phyloP scores from a whole-genome alignment of 139 green algal genomes.

The Tetraselmis chui region DNA sequence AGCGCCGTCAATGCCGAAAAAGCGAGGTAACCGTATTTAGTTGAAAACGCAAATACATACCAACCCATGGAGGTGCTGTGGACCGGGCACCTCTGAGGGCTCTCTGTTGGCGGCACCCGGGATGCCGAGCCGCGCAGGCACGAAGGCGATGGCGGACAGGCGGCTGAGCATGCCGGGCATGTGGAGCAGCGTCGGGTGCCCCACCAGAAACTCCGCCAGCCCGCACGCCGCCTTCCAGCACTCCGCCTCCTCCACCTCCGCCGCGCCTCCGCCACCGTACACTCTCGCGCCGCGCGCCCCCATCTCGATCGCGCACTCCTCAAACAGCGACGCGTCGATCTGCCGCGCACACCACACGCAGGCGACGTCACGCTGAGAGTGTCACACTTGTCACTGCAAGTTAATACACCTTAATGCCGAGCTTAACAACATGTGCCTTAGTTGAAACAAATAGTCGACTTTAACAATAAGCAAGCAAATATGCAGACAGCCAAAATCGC shows the following conservation, averaged over 20 bases:
- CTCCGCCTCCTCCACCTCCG: not conserved
- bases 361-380: too few relatives aligned
- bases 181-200: conserved; percentile 1
- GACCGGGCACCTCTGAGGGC: not conserved
- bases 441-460: too few relatives aligned
- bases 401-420: too few relatives aligned
- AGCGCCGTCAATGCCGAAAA: too few relatives aligned
- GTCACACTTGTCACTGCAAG: too few relatives aligned
- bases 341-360: too few relatives aligned
- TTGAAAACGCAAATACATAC: too few relatives aligned
- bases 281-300: not conserved
- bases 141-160: conserved; percentile 26
- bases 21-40: too few relatives aligned
- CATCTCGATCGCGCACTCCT: conserved; percentile 15
- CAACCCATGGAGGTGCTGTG: not conserved
- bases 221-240: not conserved
- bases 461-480: too few relatives aligned
- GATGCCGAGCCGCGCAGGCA: conserved; percentile 30
- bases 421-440: too few relatives aligned
- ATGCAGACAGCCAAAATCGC: too few relatives aligned
- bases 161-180: conserved; percentile 3
- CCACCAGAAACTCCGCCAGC: conserved; percentile 12
- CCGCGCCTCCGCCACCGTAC: not conserved
- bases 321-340: not conserved
- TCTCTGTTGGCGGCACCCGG: conserved; percentile 15